Base-by-base conservation (phyloP, 1,284 basidiomycete genomes). In the Apiotrichum domesticum region DNA sequence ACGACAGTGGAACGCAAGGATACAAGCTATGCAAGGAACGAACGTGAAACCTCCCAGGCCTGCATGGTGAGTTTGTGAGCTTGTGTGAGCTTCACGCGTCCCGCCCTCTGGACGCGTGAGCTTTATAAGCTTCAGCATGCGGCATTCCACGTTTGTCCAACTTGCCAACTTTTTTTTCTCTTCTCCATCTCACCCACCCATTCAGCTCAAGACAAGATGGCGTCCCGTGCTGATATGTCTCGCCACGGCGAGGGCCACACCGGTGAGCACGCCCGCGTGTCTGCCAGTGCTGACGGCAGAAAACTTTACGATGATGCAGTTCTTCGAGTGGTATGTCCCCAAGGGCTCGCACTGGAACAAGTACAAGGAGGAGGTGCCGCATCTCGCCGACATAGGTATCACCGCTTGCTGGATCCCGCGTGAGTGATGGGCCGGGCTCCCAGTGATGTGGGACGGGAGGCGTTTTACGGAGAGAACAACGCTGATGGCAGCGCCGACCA, bases 311-410 rank as follows among this genome's bases (percentile, higher is more conserved):
- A 75, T 75, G 73, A 73, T 73, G 68, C 73, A 75, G 63, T 75
- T 62, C 63, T 75, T 75, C 55, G 71, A 74, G 54, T 75, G 73
- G 73, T 72, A 75, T 49, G 65, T 62, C 14, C 63, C 65, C n/a
- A 64, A 64, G 39, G 69, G 69, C 49, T 65, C 64, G 2, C 72
- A 74, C 55, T 97, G 90, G 90, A 83, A 84, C 64, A 85, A 90
- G 76, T 83, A 94, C 50, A 84, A 87, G 66, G 69, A 71, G 8
- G 85, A 93, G 67, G 78, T 87, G 14, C 84, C 87, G 33, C 77
- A 75, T 39, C 81, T 97, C 29, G 83, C 83, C 7, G 79, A 83
- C 37, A 82, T 92, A 67, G 94, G 93, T 32, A 83, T 95, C 66
- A 94, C 92, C 0, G 93, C 80, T 82, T 59, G 90, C 84, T 83